Evolutionary conservation across 2,329 filamentous ascomycete genomes (phyloP).

Genomic region (Neoascochyta sp.): DNA sequence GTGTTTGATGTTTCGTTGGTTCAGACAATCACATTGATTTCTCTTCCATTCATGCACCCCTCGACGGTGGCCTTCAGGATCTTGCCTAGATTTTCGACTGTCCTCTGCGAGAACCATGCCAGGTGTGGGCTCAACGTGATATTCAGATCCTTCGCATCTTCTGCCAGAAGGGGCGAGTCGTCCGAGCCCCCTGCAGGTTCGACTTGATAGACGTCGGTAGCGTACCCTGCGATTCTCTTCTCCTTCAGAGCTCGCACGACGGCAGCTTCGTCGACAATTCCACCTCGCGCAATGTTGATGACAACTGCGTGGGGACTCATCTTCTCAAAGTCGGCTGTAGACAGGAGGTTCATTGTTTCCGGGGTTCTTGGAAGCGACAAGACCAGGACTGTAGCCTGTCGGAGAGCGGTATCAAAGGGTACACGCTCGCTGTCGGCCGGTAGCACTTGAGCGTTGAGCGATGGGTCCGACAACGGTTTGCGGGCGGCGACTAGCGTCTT

Average conservation of each 20-base stretch:
- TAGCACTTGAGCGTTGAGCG: conserved; percentile 5
- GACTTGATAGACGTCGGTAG: conserved; percentile 49
- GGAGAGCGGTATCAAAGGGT: conserved; percentile 38
- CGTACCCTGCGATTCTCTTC: conserved; percentile 48
- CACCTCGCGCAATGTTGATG: conserved; percentile 51
- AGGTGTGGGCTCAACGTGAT: conserved; percentile 52
- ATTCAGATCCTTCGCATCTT: conserved; percentile 47
- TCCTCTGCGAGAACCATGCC: conserved; percentile 52
- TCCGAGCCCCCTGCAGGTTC: conserved; percentile 46
- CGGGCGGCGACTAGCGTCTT: conserved; percentile 49
- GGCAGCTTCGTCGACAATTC: conserved; percentile 51
- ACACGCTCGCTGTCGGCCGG: conserved; percentile 24
- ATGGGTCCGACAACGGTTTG: conserved; percentile 13
- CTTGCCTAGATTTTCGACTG: conserved; percentile 45
- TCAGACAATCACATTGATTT: conserved; percentile 39
- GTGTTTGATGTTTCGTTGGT: too few species aligned
- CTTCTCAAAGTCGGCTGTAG: conserved; percentile 40
- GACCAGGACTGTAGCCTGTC: conserved; percentile 38
- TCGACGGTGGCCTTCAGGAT: conserved; percentile 49
- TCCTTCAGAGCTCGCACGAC: conserved; percentile 46
- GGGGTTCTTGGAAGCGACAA: conserved; percentile 33
- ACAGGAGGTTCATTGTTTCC: conserved; percentile 33
- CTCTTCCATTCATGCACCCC: conserved; percentile 41
- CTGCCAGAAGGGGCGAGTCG: conserved; percentile 43
- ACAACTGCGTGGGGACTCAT: conserved; percentile 48